These are phyloP conservation scores for Cadophora luteo-olivacea DNA, from an alignment of 2,329 filamentous ascomycete genomes.

Conservation along the genomic window DNA sequence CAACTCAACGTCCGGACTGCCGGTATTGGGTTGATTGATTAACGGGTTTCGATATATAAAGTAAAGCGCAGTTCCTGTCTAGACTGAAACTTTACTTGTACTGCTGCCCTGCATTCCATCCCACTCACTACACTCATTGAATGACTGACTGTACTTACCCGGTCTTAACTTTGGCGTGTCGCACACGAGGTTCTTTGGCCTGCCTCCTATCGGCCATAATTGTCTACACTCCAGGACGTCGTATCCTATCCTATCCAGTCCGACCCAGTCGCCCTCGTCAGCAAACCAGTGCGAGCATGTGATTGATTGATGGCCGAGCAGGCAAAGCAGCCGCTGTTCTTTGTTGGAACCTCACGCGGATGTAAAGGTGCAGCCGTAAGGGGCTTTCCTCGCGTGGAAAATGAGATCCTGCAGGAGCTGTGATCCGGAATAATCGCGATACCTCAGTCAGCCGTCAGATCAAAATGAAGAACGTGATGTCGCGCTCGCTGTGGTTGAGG, in stretches of 20 bases:
- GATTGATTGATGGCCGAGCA: conserved; percentile 1
- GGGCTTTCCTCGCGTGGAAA: background rate
- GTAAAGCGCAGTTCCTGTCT: background rate
- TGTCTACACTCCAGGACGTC: background rate
- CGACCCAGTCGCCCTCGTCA: background rate
- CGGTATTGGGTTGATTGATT: background rate
- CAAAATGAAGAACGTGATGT: background rate
- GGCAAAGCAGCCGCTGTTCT: background rate
- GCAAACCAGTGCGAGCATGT: background rate
- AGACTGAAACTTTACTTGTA: background rate
- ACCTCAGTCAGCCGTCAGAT: background rate
- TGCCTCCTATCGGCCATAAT: conserved; percentile 3
- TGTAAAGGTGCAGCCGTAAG: background rate
- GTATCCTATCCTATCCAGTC: background rate
- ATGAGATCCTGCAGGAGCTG: background rate
- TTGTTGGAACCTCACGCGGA: background rate
- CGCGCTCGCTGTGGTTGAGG: background rate
- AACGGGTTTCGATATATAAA: background rate
- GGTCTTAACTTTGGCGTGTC: conserved; percentile 25
- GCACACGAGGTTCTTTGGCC: conserved; percentile 12
- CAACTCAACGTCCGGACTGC: background rate
- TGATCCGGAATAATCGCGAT: background rate
- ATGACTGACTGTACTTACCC: conserved; percentile 15
- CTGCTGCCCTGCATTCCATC: background rate
- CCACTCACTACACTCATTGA: background rate